phyloP scores from a whole-genome alignment of 176 grass and related monocot species.

The Oryza nivara region DNA sequence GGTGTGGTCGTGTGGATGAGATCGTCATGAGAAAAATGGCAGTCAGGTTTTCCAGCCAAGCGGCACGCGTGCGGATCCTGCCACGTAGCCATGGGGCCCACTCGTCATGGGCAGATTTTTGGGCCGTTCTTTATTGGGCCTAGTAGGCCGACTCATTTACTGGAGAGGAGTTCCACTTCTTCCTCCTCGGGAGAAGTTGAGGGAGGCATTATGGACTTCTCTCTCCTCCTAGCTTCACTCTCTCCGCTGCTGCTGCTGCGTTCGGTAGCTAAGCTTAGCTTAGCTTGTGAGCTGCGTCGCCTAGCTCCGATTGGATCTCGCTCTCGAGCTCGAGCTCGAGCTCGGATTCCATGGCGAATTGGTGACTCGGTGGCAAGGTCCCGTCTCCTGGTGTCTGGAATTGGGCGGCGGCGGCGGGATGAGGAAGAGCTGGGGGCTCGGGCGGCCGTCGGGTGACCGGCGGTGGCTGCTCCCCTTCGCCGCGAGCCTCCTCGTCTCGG shows the following conservation, averaged over 20 bases:
- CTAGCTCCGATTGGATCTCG: not conserved
- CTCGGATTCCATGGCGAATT: not conserved
- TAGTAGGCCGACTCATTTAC: not conserved
- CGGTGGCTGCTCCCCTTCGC: conserved; percentile 87
- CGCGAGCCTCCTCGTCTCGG: conserved; percentile 69
- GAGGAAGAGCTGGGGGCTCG: conserved; percentile 69
- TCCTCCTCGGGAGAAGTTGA: not conserved
- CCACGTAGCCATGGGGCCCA: not conserved
- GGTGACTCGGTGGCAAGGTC: not conserved
- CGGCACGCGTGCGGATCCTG: not conserved
- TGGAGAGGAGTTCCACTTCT: not conserved
- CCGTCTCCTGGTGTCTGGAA: too few relatives aligned
- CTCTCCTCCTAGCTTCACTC: not conserved
- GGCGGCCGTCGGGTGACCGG: conserved; percentile 70
- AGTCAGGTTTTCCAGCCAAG: too few relatives aligned
- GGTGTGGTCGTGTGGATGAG: too few relatives aligned
- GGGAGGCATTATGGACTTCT: not conserved
- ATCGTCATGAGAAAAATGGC: too few relatives aligned
- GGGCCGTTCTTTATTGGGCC: too few relatives aligned
- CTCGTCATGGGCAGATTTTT: not conserved
- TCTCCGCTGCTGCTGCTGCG: not conserved
- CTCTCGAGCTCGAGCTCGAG: too few relatives aligned
- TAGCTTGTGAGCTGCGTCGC: not conserved
- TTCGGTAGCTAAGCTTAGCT: not conserved
- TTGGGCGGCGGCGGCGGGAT: conserved; percentile 31